Evolutionary conservation across 164 flowering plant genomes (phyloP), one percentile per base, ranked within the genome.

Genomic region (Kalanchoe fedtschenkoi): DNA sequence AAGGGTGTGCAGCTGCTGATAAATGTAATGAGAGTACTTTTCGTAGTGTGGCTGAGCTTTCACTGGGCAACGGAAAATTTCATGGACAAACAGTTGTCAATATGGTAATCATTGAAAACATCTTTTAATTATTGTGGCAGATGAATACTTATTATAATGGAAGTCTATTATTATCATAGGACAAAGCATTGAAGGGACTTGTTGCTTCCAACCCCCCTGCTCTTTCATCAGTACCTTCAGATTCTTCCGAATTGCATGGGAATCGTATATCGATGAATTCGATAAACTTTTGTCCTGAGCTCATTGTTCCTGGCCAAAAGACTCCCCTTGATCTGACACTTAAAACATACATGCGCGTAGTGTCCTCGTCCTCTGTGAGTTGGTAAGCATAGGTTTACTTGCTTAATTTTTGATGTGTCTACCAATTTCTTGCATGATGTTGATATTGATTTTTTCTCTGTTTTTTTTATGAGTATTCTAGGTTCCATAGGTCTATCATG

Each of bases 291-390:
- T 69, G 69, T 67, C 66, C 77, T 43, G 91, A 85, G 66, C 41
- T 75, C 51, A 63, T 61, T 68, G 66, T 86, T 68, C 72, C 80
- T 68, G 86, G 85, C 29, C 66, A 60, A 43, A 84, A 77, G 66
- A 71, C 65, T 71, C 99, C 97, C 46, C 63, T 95, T 46, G 99
- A 95, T 77, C 72, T 91, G 58, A 86, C 96, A 41, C 65, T 95
- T 60, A 95, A 91, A 78, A 79, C 97, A 58, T 63, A 58, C 34
- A 76, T 91, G 80, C 78, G 91, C 24, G 62, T 95, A 59, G 71
- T 78, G 43, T 78, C 83, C 19, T 84, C 96, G 26, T 83, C 89
- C 53, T 77, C 97, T 10, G 75, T 91, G 55, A 79, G 70, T 66
- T 80, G 93, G 99, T 95, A 70, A 76, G 89, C 76, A 53, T 64